Evolutionary conservation across 129 eudicot genomes (phyloP).

Genomic region (Artemisia tridentata): DNA sequence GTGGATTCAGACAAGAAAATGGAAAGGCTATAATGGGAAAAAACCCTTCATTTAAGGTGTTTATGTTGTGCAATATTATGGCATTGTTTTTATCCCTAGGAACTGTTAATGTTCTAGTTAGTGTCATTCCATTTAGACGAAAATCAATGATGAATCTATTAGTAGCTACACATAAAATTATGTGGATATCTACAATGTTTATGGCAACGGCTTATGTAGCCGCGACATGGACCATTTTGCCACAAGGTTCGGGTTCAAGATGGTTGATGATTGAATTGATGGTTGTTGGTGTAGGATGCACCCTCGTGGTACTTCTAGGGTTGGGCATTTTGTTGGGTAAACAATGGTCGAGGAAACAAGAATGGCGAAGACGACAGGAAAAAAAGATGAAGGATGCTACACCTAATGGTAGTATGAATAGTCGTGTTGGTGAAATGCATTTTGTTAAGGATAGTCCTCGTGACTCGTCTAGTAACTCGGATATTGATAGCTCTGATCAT

Average conservation of each 20-base stretch:
- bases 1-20: constrained; percentile 40
- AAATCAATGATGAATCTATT: constrained; percentile 44
- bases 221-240: constrained; percentile 45
- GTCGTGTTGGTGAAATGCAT: constrained; percentile 42
- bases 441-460: constrained; percentile 19
- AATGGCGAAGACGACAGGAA: constrained; percentile 42
- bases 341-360: constrained; percentile 44
- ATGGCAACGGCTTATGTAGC: constrained; percentile 49
- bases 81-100: constrained; percentile 54
- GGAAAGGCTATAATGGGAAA: constrained; percentile 50
- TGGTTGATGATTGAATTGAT: constrained; percentile 38
- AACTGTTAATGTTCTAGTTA: constrained; percentile 49
- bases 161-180: constrained; percentile 37
- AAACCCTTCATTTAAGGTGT: constrained; percentile 35
- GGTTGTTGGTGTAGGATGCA: constrained; percentile 45
- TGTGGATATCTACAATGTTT: constrained; percentile 59
- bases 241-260: constrained; percentile 28
- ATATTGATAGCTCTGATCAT: constrained; percentile 60
- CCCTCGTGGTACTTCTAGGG: constrained; percentile 34
- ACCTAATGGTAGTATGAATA: constrained; percentile 38
- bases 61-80: constrained; percentile 41
- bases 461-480: constrained; percentile 46
- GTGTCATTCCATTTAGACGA: constrained; percentile 48
- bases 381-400: constrained; percentile 38
- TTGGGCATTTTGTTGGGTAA: constrained; percentile 39